Evolutionary conservation across 2,329 filamentous ascomycete genomes (phyloP), one percentile per base, ranked within the genome.

Genomic region (Cladosporium sp.): DNA sequence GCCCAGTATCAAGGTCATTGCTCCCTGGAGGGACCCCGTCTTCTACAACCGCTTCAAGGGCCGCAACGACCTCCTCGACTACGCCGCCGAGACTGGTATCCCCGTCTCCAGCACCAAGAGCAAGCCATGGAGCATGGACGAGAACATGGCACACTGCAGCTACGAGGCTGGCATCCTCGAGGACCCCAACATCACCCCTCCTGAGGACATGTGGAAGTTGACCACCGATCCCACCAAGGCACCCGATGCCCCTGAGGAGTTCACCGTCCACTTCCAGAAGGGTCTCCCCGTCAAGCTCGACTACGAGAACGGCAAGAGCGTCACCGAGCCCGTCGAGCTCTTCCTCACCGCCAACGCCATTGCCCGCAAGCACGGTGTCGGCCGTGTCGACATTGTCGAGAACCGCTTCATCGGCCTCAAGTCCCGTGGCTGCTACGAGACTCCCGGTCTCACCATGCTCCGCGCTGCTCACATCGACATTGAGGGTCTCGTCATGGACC

Each of bases 101-200:
- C 87, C 88, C 48, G 87, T 91, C 59, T 85, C 83, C 28, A 86
- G 83, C 66, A 89, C 87, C 65, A 89, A 89, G 77, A 83, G 84
- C 70, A 86, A 86, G 75, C 86, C 85, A 47, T 89, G 84, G 83
- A 80, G 80, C 59, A 82, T 82, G 79, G 83, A 87, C 66, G 84
- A 86, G 73, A 89, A 90, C 76, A 69, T 90, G 66, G 87, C 86
- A 57, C 89, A 93, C 75, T 90, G 86, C 79, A 82, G 77, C 60
- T 95, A 94, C 74, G 90, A 95, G 78, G 86, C 86, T 52, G 89
- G 89, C 70, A 86, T 86, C 62, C 80, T 90, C 59, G 87, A 90
- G 74, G 83, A 85, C 65, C 82, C 83, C 59, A 74, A 78, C 70
- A 77, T 81, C 66, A 84, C 86, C 59, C 83, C 89, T 36, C 88